phyloP scores from a whole-genome alignment of 2,329 filamentous ascomycete genomes.

The Botrytis byssoidea region DNA sequence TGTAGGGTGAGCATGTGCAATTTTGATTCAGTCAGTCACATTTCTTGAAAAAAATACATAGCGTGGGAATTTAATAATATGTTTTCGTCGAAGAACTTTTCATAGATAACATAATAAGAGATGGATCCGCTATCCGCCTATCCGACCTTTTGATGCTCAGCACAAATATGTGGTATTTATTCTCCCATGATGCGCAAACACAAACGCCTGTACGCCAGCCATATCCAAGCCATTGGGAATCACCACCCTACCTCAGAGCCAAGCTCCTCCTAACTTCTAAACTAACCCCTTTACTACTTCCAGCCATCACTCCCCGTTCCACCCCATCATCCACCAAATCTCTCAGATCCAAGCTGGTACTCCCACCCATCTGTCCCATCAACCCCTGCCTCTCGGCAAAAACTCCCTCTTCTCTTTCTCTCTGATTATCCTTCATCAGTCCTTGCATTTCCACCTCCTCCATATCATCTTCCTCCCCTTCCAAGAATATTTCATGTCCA shows the following conservation, averaged over 20 bases:
- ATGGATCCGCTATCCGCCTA: neutral
- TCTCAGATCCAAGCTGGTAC: constrained; percentile 6
- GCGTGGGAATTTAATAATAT: too few relatives aligned
- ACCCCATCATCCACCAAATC: constrained; percentile 4
- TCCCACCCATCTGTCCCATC: constrained; percentile 5
- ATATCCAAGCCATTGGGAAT: neutral
- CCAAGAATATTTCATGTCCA: constrained; percentile 15
- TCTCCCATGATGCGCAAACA: neutral
- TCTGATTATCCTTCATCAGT: constrained; percentile 10
- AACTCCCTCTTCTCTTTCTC: neutral
- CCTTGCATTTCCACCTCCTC: constrained; percentile 16
- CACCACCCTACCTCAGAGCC: neutral
- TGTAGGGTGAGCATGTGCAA: neutral
- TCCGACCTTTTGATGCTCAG: neutral
- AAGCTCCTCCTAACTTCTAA: neutral
- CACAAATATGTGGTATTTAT: neutral
- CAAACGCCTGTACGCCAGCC: neutral
- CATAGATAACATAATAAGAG: neutral
- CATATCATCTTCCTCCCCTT: neutral
- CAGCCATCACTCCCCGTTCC: constrained; percentile 38
- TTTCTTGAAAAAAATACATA: neutral
- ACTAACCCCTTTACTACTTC: neutral
- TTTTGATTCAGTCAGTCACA: neutral
- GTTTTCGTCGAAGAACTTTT: neutral
- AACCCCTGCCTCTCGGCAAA: neutral